Percentiles rank a stretch among this genome's conserved stretches.
Conservation (phyloP, 1,284 basidiomycete species). For the Mycosarcoma mackinlayi region DNA sequence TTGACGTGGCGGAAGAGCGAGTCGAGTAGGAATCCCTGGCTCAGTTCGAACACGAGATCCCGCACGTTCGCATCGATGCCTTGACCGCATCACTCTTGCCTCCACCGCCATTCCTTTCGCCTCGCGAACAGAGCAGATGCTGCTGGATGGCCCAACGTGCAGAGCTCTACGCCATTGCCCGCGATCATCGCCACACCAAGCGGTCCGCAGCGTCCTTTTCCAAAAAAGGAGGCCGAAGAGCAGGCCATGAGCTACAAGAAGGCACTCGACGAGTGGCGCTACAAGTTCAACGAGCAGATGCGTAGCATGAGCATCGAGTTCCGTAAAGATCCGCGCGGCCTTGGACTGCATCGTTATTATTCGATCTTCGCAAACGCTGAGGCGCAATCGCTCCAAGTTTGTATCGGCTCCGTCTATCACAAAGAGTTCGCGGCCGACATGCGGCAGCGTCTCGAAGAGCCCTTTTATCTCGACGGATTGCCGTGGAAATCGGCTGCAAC, state of each 20-base stretch:
- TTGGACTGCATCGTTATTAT: constrained; percentile 44
- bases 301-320: constrained; percentile 37
- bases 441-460: constrained; percentile 32
- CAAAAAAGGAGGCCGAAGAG: constrained; percentile 40
- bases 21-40: constrained; percentile 39
- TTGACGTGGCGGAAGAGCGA: constrained; percentile 46
- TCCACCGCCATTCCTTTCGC: constrained; percentile 29
- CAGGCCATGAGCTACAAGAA: constrained; percentile 33
- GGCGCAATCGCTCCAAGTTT: constrained; percentile 30
- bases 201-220: constrained; percentile 25
- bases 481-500: constrained; percentile 38
- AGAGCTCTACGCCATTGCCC: constrained; percentile 35
- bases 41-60: constrained; percentile 33
- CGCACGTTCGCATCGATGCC: constrained; percentile 15
- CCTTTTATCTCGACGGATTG: constrained; percentile 25
- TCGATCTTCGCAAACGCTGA: constrained; percentile 42
- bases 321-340: constrained; percentile 37
- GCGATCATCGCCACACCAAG: constrained; percentile 38
- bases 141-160: constrained; percentile 49
- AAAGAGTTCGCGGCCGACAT: constrained; percentile 42
- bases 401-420: constrained; percentile 39
- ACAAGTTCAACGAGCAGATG: constrained; percentile 50
- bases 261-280: constrained; percentile 44
- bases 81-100: constrained; percentile 28
- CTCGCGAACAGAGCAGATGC: constrained; percentile 43